phyloP scores from a whole-genome alignment of 2,329 filamentous ascomycete genomes.

The Metarhizium guizhouense region DNA sequence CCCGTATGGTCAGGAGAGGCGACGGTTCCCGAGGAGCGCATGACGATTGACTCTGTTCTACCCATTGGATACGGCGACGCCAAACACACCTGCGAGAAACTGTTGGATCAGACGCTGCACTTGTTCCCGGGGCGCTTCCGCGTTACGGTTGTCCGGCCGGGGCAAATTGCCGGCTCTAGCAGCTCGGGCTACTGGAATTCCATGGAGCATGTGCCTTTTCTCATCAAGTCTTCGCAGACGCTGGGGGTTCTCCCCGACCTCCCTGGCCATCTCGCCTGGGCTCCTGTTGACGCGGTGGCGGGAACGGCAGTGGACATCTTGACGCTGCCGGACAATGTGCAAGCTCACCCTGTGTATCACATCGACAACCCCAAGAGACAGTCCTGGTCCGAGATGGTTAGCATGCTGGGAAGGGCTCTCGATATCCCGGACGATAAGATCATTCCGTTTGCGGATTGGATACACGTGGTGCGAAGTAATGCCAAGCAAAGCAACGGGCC shows the following conservation, averaged over 20 bases:
- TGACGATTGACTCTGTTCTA: constrained; percentile 29
- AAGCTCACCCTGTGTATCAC: constrained; percentile 12
- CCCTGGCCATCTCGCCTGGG: constrained; percentile 32
- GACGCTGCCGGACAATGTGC: background rate
- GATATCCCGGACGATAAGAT: constrained; percentile 2
- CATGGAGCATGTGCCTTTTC: constrained; percentile 38
- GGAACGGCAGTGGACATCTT: constrained; percentile 9
- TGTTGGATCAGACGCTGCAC: constrained; percentile 39
- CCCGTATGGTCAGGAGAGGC: constrained; percentile 12
- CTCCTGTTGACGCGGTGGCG: constrained; percentile 29
- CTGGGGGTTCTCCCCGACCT: constrained; percentile 32
- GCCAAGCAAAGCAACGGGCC: background rate
- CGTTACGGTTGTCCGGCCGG: constrained; percentile 34
- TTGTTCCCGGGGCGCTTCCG: constrained; percentile 32
- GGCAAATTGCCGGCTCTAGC: constrained; percentile 43
- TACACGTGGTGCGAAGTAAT: constrained; percentile 1
- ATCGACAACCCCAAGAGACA: constrained; percentile 15
- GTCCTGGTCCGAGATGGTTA: constrained; percentile 10
- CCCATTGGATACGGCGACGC: constrained; percentile 42
- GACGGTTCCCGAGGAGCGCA: constrained; percentile 32
- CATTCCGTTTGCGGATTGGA: constrained; percentile 8
- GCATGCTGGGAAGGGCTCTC: constrained; percentile 5
- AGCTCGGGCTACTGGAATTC: constrained; percentile 45
- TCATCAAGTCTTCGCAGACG: constrained; percentile 41
- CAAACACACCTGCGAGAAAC: constrained; percentile 40